These are phyloP conservation scores for Diospyros lotus DNA, from an alignment of 148 eudicot species.

Conservation along the genomic window DNA sequence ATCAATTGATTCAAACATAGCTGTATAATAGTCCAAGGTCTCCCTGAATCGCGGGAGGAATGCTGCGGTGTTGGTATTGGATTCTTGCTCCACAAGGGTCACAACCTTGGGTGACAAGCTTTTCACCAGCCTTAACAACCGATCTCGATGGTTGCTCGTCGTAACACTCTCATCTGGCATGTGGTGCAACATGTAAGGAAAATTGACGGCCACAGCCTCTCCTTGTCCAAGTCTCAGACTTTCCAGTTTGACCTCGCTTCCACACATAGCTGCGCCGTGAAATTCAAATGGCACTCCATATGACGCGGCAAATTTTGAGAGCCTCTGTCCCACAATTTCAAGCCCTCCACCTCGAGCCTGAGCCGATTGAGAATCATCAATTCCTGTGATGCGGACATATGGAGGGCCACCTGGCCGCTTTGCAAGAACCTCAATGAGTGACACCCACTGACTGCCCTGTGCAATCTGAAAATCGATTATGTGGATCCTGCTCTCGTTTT, in stretches of 20 bases:
- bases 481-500: slow-evolving; percentile 42
- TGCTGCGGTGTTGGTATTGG: slow-evolving; percentile 42
- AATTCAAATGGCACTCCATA: slow-evolving; percentile 51
- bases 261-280: slow-evolving; percentile 30
- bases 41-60: slow-evolving; percentile 47
- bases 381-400: slow-evolving; percentile 44
- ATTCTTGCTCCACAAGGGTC: slow-evolving; percentile 54
- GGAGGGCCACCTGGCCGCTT: slow-evolving; percentile 62
- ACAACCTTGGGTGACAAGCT: slow-evolving; percentile 50
- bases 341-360: slow-evolving; percentile 50
- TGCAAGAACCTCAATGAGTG: slow-evolving; percentile 53
- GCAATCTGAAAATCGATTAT: slow-evolving; percentile 60
- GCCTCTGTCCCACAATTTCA: slow-evolving; percentile 34
- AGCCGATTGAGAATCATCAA: slow-evolving; percentile 43
- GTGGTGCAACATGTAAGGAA: slow-evolving; percentile 50
- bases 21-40: slow-evolving; percentile 35
- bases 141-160: slow-evolving; percentile 38
- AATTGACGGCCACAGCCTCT: slow-evolving; percentile 52
- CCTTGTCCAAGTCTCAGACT: slow-evolving; percentile 36
- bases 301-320: slow-evolving; percentile 30
- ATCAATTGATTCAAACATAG: slow-evolving; percentile 56
- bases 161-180: slow-evolving; percentile 58
- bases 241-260: slow-evolving; percentile 20
- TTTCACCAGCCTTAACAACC: slow-evolving; percentile 42
- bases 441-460: slow-evolving; percentile 58